Conservation (phyloP, 2,329 filamentous ascomycete genomes). For the Biscogniauxia sp. region DNA sequence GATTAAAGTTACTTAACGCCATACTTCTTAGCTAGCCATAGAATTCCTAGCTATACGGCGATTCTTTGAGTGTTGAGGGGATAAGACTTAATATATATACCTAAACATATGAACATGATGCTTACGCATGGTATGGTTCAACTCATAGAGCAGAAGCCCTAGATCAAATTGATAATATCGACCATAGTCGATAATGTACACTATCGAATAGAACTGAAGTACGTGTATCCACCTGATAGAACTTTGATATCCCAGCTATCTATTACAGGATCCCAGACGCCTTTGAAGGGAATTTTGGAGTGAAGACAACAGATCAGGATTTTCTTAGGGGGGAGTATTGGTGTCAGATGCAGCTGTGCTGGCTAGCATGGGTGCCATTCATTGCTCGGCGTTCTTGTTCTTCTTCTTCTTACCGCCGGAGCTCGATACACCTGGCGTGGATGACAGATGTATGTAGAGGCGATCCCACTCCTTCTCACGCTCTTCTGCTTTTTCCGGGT, state of each 20-base stretch:
- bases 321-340: conserved; percentile 36
- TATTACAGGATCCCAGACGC: conserved; percentile 44
- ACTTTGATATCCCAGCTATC: conserved; percentile 41
- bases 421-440: conserved; percentile 42
- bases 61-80: too few species aligned
- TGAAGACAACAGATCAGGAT: conserved; percentile 23
- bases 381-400: conserved; percentile 51
- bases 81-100: too few species aligned
- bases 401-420: conserved; percentile 64
- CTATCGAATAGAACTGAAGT: too few species aligned
- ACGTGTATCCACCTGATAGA: too few species aligned
- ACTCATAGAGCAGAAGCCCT: too few species aligned
- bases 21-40: too few species aligned
- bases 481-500: conserved; percentile 53
- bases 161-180: too few species aligned
- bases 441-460: conserved; percentile 79
- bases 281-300: conserved; percentile 36
- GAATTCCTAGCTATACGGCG: too few species aligned
- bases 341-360: conserved; percentile 35
- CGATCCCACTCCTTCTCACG: conserved; percentile 86
- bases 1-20: too few species aligned
- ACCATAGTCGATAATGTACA: too few species aligned
- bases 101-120: too few species aligned
- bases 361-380: conserved; percentile 13
- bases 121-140: too few species aligned